Percentiles rank a stretch among this genome's conserved stretches.
Conservation (phyloP, 257 asterid genomes). For the Jacaranda copaia region DNA sequence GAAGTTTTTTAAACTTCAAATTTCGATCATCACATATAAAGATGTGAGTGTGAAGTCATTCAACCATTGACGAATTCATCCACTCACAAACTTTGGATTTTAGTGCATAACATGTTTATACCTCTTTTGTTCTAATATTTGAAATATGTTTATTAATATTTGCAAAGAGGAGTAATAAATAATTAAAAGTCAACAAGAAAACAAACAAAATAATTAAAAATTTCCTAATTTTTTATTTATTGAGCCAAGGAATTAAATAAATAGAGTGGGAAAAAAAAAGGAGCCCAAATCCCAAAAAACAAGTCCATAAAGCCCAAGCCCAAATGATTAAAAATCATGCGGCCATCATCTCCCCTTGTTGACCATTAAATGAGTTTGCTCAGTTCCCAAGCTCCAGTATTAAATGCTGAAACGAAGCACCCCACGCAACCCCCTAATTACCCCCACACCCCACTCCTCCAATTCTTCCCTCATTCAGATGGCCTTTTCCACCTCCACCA, state of each 20-base stretch:
- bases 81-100: background rate
- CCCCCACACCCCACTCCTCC: constrained; percentile 23
- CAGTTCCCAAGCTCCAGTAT: constrained; percentile 53
- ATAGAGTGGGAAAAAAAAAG: background rate
- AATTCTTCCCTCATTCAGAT: constrained; percentile 49
- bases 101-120: background rate
- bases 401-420: constrained; percentile 66
- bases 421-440: constrained; percentile 40
- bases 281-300: background rate
- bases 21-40: too few species aligned
- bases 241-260: background rate
- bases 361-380: constrained; percentile 58
- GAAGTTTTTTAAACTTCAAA: too few species aligned
- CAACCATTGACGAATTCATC: too few species aligned
- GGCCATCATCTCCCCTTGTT: constrained; percentile 39
- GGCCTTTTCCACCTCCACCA: constrained; percentile 52
- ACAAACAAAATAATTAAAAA: background rate
- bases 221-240: background rate
- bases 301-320: background rate
- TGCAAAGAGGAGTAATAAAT: background rate
- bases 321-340: background rate
- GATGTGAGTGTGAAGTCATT: too few species aligned
- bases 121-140: background rate
- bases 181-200: background rate
- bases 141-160: background rate